Evolutionary conservation across 768 basidiomycete genomes (phyloP), one percentile per base, ranked within the genome.

Genomic region (Pleurotus salmoneostramineus): DNA sequence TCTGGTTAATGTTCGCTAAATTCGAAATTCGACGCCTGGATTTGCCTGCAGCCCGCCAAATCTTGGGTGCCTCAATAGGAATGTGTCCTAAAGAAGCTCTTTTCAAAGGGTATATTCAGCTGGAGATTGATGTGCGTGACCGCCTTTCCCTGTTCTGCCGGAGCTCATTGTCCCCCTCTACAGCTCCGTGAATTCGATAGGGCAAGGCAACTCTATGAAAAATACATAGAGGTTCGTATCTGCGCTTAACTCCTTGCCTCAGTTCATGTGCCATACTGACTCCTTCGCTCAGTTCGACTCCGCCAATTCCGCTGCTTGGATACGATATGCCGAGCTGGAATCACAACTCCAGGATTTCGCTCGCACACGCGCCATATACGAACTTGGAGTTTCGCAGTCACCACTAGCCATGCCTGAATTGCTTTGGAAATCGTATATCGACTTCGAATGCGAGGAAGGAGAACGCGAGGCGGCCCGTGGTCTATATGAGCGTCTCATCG

Each of bases 81-180:
- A 89, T 97, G 88, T 95, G 91, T 65, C 93, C 97, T 0, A 99
- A 98, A 67, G 94, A 96, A 67, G 85, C 88, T 33, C 73, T 99
- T 35, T 97, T 98, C 83, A 95, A 95, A 65, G 91, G 91, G 2
- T 99, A 99, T 68, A 94, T 98, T 60, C 91, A 96, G 62, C 77
- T 97, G 10, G 94, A 96, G 71, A 85, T 95, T 63, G 91, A 95
- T 68, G 91, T 91, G 72, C 33, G 82, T 71, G 8, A 14, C 56
- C 7, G 8, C 27, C 43, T 6, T 14, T 42, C 12, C 32, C 10
- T 31, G 21, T 0, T 31, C 14, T 15, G 12, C 5, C 31, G 37
- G 37, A 6, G 56, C 50, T 4, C n/a, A 5, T 6, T 11, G n/a
- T 12, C 6, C 55, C 4, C 17, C 48, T 10, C 57, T 35, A 52